phyloP scores from a whole-genome alignment of 2,329 filamentous ascomycete species.

The Cladosporium sp. region DNA sequence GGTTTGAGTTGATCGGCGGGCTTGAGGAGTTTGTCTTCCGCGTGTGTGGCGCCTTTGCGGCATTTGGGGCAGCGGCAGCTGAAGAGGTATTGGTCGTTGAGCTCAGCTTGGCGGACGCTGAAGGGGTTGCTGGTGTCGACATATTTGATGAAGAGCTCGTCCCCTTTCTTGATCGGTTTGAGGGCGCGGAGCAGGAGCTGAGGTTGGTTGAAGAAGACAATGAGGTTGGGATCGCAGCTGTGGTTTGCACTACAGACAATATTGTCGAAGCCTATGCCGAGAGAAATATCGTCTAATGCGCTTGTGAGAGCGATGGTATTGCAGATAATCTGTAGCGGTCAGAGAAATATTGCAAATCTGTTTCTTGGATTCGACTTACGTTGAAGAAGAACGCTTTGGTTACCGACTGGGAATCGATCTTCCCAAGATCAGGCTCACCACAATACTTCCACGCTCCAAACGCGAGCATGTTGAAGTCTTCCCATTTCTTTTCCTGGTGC shows the following conservation, averaged over 20 bases:
- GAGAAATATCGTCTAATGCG: conserved; percentile 46
- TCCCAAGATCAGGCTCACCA: conserved; percentile 21
- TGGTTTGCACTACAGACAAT: conserved; percentile 53
- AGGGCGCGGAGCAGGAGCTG: conserved; percentile 47
- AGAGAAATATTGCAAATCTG: conserved; percentile 1
- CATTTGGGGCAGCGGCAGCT: conserved; percentile 52
- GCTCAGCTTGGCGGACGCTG: conserved; percentile 45
- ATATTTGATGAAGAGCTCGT: conserved; percentile 58
- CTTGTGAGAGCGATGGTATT: conserved; percentile 55
- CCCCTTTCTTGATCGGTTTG: conserved; percentile 45
- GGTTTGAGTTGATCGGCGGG: conserved; percentile 24
- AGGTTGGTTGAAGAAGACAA: conserved; percentile 51
- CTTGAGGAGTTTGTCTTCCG: conserved; percentile 38
- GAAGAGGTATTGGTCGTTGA: conserved; percentile 53
- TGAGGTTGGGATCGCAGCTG: conserved; percentile 55
- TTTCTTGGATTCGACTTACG: background rate
- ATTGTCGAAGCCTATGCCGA: conserved; percentile 55
- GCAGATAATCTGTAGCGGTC: conserved; percentile 42
- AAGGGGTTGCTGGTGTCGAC: conserved; percentile 51
- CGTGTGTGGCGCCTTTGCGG: conserved; percentile 27
- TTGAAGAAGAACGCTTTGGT: conserved; percentile 18
- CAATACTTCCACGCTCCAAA: conserved; percentile 51
- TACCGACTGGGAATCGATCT: conserved; percentile 18
- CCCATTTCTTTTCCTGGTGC: conserved; percentile 36
- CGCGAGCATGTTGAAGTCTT: conserved; percentile 47